phyloP scores from a whole-genome alignment of 371 early-diverging fungal species.

The Mortierella polycephala region DNA sequence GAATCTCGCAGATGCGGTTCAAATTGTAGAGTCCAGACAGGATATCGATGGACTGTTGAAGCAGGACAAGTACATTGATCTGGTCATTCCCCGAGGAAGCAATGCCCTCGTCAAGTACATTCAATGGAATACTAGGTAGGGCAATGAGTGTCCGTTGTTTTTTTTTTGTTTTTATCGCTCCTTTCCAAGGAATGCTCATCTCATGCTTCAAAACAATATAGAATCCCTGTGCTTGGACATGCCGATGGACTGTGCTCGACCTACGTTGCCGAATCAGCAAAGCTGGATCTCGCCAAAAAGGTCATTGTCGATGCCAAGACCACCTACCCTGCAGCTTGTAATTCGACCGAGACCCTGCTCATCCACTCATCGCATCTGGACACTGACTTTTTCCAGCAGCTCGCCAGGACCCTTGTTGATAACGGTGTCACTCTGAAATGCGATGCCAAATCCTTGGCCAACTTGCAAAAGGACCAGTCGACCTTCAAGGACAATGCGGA shows the following conservation, averaged over 20 bases:
- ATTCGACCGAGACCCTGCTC: conserved; percentile 92
- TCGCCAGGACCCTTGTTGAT: conserved; percentile 65
- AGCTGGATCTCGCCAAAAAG: conserved; percentile 75
- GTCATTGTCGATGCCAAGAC: conserved; percentile 94
- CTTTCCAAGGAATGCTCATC: not conserved
- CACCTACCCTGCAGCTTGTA: conserved; percentile 96
- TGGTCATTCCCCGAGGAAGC: conserved; percentile 96
- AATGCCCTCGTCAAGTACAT: conserved; percentile 90
- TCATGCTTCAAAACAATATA: conserved; percentile 18
- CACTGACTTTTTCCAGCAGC: conserved; percentile 57
- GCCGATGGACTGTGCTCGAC: conserved; percentile 97
- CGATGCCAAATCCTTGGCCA: conserved; percentile 56
- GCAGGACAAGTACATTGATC: conserved; percentile 91
- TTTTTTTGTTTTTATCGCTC: conserved; percentile 4
- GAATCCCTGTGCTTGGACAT: conserved; percentile 98
- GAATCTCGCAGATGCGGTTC: conserved; percentile 82
- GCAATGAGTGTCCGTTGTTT: not conserved
- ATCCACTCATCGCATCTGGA: conserved; percentile 73
- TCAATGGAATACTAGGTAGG: conserved; percentile 85
- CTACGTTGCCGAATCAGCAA: conserved; percentile 87
- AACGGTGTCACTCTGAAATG: conserved; percentile 73
- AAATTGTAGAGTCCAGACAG: conserved; percentile 90
- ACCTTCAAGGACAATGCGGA: conserved; percentile 33
- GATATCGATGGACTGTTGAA: conserved; percentile 87
- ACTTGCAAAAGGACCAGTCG: conserved; percentile 27